A percentile compares a stretch with the other conserved stretches of the same genome.
phyloP scores from a whole-genome alignment of 140 eudicot genomes.

The Cichorium intybus region DNA sequence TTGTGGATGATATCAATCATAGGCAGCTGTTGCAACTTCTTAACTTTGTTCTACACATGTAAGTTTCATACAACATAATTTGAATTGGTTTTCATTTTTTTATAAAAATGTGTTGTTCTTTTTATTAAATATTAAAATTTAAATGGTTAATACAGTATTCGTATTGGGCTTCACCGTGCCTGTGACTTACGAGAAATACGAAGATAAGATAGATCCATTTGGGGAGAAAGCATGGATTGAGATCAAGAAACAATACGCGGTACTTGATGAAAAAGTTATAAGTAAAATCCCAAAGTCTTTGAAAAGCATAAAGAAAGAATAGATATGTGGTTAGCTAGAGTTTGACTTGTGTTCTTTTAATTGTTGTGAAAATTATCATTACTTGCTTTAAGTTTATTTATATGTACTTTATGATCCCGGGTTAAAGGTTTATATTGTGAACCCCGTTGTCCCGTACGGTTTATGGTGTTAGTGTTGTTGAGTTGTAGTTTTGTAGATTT shows the following conservation, averaged over 20 bases:
- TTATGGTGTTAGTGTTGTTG: constrained; percentile 6
- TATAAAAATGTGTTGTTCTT: constrained; percentile 1
- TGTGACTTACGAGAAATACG: constrained; percentile 63
- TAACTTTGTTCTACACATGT: constrained; percentile 64
- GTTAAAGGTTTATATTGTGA: constrained; percentile 6
- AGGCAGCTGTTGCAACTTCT: constrained; percentile 75
- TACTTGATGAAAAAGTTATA: constrained; percentile 54
- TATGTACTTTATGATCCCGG: constrained; percentile 8
- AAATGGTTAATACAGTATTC: constrained; percentile 27
- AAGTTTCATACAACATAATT: not conserved
- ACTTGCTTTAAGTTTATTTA: not conserved
- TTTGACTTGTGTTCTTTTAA: constrained; percentile 2
- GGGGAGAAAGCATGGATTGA: constrained; percentile 68
- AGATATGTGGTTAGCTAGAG: constrained; percentile 2
- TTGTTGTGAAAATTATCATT: constrained; percentile 9
- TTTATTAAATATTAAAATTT: not conserved
- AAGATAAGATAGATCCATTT: constrained; percentile 58
- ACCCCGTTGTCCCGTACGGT: not conserved
- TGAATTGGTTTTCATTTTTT: not conserved
- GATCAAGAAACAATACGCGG: constrained; percentile 68
- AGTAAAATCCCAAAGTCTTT: constrained; percentile 55
- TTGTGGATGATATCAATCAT: constrained; percentile 61
- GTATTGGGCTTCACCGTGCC: constrained; percentile 66
- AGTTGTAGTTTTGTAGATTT: not conserved
- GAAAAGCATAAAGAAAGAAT: constrained; percentile 47